Conservation (phyloP, 225 moss, liverwort and hornwort genomes). For the Straminergon stramineum region DNA sequence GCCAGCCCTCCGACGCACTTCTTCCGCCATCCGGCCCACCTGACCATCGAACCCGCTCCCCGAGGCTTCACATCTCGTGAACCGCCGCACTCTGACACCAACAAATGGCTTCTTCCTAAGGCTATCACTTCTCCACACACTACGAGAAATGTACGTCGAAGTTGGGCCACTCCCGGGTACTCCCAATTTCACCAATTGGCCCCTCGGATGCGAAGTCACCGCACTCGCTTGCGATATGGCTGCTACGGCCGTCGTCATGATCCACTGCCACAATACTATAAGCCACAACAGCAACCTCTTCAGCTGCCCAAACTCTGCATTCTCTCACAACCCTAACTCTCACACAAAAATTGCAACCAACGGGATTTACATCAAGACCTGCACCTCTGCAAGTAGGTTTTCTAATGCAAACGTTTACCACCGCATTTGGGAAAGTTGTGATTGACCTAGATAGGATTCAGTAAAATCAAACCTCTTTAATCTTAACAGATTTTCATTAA, state of each 20-base stretch:
- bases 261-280: neutral
- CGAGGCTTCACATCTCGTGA: conserved; percentile 34
- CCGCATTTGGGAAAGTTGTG: neutral
- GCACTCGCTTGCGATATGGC: conserved; percentile 26
- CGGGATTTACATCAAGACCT: neutral
- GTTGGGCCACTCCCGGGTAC: conserved; percentile 13
- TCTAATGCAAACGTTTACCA: neutral
- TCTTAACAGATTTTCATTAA: neutral
- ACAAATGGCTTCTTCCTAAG: conserved; percentile 14
- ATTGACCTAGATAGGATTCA: neutral
- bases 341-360: neutral
- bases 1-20: conserved; percentile 42
- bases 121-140: conserved; percentile 7
- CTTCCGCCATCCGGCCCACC: conserved; percentile 61
- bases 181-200: neutral
- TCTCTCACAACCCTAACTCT: neutral
- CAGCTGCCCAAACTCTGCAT: neutral
- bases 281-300: neutral
- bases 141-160: conserved; percentile 33
- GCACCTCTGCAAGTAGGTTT: neutral
- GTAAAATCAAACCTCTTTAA: neutral
- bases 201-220: conserved; percentile 15
- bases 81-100: conserved; percentile 19
- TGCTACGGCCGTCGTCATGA: conserved; percentile 34
- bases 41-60: conserved; percentile 58